Evolutionary conservation across 208 protist species (phyloP).

Genomic region (Trypanosoma scelopori): DNA sequence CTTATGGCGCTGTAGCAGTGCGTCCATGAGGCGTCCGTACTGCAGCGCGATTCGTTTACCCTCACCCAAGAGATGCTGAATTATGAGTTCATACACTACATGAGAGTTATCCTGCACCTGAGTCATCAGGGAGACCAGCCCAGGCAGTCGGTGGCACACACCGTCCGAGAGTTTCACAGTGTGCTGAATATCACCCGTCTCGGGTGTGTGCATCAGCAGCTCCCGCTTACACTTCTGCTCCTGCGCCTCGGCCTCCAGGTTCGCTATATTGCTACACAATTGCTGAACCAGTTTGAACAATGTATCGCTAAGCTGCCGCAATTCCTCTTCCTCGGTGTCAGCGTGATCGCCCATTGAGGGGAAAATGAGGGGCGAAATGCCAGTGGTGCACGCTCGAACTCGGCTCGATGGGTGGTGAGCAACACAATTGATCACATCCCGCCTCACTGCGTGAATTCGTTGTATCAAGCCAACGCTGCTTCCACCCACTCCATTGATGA

Average conservation of each 20-base stretch:
- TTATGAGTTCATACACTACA: conserved; percentile 12
- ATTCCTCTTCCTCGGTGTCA: not conserved
- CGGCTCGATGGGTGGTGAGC: not conserved
- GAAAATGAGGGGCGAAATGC: not conserved
- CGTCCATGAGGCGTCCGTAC: conserved; percentile 19
- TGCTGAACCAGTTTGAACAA: conserved; percentile 5
- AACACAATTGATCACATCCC: conserved; percentile 4
- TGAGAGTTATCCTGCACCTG: conserved; percentile 8
- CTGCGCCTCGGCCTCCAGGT: conserved; percentile 5
- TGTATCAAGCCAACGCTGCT: not conserved
- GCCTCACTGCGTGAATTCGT: conserved; percentile 3
- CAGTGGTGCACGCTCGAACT: conserved; percentile 1
- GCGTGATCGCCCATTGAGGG: not conserved
- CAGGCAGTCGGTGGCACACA: not conserved
- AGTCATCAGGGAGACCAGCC: conserved; percentile 14
- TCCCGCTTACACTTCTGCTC: not conserved
- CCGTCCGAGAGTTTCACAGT: not conserved
- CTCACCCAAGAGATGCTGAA: conserved; percentile 13
- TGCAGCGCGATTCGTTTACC: conserved; percentile 15
- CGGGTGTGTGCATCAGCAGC: not conserved
- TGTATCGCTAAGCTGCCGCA: not conserved
- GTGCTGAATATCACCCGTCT: not conserved
- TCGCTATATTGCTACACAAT: conserved; percentile 4
- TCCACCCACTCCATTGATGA: not conserved
- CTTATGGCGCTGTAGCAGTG: conserved; percentile 12